A percentile compares a stretch with the other conserved stretches of the same genome.
Conservation (phyloP, 495 filamentous ascomycete species). For the Tuber brumale region DNA sequence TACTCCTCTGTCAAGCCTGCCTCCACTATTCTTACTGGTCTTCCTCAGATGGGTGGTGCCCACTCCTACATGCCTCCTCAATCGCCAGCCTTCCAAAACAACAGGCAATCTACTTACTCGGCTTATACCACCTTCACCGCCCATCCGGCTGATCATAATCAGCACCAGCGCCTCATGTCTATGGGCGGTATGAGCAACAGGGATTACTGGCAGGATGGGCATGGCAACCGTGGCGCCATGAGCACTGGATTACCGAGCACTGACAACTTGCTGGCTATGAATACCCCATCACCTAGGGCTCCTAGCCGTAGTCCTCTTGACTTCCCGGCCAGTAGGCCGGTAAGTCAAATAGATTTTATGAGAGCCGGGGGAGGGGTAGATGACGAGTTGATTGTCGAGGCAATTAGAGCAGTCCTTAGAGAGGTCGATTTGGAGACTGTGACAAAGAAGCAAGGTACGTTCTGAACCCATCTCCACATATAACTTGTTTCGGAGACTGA, state of each 20-base stretch:
- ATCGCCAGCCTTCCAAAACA: conserved; percentile 59
- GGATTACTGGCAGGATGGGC: conserved; percentile 51
- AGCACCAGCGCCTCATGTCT: conserved; percentile 54
- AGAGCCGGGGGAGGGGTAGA: conserved; percentile 60
- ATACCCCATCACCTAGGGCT: conserved; percentile 45
- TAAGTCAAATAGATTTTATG: conserved; percentile 72
- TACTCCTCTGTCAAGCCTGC: conserved; percentile 93
- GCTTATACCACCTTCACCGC: conserved; percentile 50
- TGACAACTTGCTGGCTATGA: conserved; percentile 54
- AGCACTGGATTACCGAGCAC: conserved; percentile 53
- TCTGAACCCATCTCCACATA: background rate
- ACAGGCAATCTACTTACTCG: conserved; percentile 54
- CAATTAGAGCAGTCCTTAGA: conserved; percentile 70
- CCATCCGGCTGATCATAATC: conserved; percentile 42
- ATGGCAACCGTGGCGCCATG: conserved; percentile 46
- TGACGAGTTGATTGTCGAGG: conserved; percentile 69
- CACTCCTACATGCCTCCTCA: conserved; percentile 71
- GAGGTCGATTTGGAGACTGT: conserved; percentile 92
- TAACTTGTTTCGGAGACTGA: conserved; percentile 30
- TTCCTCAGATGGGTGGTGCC: conserved; percentile 55
- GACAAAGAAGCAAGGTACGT: conserved; percentile 87
- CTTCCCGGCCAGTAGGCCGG: conserved; percentile 52
- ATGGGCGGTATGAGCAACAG: conserved; percentile 52
- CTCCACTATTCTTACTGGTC: conserved; percentile 82
- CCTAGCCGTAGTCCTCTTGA: conserved; percentile 52